Conservation (phyloP, 108 stramenopile genomes). For the Schizochytrium sp. region DNA sequence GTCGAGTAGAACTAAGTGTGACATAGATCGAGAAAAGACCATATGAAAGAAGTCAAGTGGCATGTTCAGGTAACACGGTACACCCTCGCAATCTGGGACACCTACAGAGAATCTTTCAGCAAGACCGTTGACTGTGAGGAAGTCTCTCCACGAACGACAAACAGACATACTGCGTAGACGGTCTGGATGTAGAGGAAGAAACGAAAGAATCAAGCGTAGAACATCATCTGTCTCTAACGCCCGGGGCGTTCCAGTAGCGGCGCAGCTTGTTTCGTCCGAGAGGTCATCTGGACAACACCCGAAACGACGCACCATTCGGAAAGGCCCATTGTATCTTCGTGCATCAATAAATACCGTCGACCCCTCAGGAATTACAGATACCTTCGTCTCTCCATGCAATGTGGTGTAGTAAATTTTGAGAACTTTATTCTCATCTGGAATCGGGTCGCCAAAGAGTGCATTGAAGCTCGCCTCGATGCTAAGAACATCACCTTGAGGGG, state of each 20-base stretch:
- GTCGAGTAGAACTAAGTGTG: neutral
- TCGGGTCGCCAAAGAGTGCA: slow-evolving; percentile 47
- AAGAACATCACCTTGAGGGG: slow-evolving; percentile 5
- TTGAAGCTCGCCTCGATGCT: slow-evolving; percentile 57
- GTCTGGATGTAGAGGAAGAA: slow-evolving; percentile 45
- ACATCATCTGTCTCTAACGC: slow-evolving; percentile 34
- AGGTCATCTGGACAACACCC: neutral
- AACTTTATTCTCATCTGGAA: slow-evolving; percentile 50
- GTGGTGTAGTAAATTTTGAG: slow-evolving; percentile 24
- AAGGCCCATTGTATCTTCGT: neutral
- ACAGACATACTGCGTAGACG: slow-evolving; percentile 12
- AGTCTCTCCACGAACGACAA: slow-evolving; percentile 13
- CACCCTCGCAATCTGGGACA: neutral
- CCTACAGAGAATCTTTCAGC: slow-evolving; percentile 5
- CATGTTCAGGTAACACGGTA: slow-evolving; percentile 45
- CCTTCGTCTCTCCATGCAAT: neutral
- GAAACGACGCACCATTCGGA: too few relatives aligned
- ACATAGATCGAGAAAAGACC: neutral
- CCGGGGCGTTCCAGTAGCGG: neutral
- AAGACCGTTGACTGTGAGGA: slow-evolving; percentile 4
- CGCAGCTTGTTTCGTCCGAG: neutral
- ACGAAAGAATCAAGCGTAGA: neutral
- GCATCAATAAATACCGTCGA: slow-evolving; percentile 40
- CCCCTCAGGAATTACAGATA: slow-evolving; percentile 1
- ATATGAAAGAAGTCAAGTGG: slow-evolving; percentile 13